Evolutionary conservation across 345 rosid genomes (phyloP).

Genomic region (Eutrema japonicum): DNA sequence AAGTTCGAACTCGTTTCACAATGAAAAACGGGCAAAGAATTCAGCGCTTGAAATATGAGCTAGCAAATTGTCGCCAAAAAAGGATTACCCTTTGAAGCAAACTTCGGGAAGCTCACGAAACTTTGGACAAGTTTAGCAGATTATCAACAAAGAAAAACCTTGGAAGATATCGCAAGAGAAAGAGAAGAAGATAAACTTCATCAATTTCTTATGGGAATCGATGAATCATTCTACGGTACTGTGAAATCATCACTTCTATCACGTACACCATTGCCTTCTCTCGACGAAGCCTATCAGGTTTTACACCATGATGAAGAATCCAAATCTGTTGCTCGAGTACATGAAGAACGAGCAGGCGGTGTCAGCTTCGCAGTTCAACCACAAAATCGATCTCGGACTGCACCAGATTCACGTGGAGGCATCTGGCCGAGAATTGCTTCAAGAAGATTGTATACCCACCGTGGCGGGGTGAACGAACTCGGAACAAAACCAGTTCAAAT

Average conservation of each 20-base stretch:
- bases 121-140: background rate
- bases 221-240: too few species aligned
- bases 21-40: background rate
- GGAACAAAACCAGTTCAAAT: too few species aligned
- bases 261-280: background rate
- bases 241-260: too few species aligned
- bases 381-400: background rate
- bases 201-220: too few species aligned
- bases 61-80: background rate
- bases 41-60: background rate
- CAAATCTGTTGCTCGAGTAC: fast-evolving
- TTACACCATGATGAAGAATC: background rate
- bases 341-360: background rate
- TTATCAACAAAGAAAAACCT: background rate
- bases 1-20: background rate
- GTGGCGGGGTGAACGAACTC: background rate
- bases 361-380: too few species aligned
- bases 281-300: background rate
- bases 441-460: background rate
- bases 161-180: background rate
- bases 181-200: too few species aligned
- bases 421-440: background rate
- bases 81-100: background rate
- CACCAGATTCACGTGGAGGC: too few species aligned
- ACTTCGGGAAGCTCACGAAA: background rate